Evolutionary conservation across 108 stramenopile genomes (phyloP).

Genomic region (Mediolabrus comicus): DNA sequence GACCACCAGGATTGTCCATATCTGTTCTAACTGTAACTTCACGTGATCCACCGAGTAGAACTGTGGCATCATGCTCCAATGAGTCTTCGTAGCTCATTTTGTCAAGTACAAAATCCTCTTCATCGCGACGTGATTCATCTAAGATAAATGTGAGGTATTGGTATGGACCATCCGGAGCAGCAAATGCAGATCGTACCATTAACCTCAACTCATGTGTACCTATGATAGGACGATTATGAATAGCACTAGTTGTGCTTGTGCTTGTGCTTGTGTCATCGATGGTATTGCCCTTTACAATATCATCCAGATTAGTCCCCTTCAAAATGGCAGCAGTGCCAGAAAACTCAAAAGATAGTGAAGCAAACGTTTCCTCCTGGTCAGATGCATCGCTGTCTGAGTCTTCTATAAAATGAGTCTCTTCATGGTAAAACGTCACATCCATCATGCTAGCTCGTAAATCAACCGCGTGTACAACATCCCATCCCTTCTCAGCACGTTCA

Average conservation of each 20-base stretch:
- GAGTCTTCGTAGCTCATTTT: neutral
- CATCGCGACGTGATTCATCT: constrained; percentile 4
- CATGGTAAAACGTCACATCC: constrained; percentile 3
- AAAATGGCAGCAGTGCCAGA: constrained; percentile 28
- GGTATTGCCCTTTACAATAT: neutral
- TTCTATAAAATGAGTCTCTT: constrained; percentile 10
- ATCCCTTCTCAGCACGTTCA: constrained; percentile 7
- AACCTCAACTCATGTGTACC: constrained; percentile 5
- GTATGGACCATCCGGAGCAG: constrained; percentile 27
- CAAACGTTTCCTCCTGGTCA: constrained; percentile 15
- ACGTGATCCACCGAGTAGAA: constrained; percentile 16
- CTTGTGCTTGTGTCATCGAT: neutral
- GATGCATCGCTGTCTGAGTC: neutral
- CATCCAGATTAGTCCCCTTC: neutral
- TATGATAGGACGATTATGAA: constrained; percentile 3
- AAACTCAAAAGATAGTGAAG: constrained; percentile 11
- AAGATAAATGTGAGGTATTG: constrained; percentile 16
- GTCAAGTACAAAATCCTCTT: neutral
- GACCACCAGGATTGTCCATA: constrained; percentile 19
- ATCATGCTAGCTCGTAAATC: constrained; percentile 14
- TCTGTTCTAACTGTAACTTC: constrained; percentile 22
- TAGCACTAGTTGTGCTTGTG: neutral
- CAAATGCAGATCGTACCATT: constrained; percentile 5
- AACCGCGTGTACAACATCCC: constrained; percentile 21
- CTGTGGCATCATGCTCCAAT: constrained; percentile 25